Evolutionary conservation across 2,329 filamentous ascomycete genomes (phyloP).

Genomic region (Pseudogymnoascus sp.): DNA sequence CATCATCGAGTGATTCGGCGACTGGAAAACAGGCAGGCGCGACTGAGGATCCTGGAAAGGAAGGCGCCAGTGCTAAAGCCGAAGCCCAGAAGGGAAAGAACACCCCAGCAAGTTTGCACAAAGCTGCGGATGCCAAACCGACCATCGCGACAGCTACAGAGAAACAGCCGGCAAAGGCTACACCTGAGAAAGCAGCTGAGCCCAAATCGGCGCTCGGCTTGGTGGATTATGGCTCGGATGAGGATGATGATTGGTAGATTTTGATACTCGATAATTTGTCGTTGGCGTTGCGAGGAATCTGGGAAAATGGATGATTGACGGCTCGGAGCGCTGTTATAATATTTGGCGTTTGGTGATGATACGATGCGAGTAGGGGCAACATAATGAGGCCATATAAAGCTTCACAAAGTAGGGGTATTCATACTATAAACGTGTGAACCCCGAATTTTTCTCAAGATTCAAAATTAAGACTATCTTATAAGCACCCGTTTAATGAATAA

Average conservation of each 20-base stretch:
- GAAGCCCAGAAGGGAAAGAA: constrained; percentile 5
- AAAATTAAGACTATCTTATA: neutral
- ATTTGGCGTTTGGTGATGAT: neutral
- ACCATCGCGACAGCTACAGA: neutral
- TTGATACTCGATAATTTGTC: neutral
- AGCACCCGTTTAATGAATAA: neutral
- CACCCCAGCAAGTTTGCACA: neutral
- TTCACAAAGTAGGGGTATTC: constrained; percentile 2
- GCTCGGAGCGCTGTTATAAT: neutral
- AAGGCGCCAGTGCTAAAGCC: neutral
- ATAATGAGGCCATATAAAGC: constrained; percentile 2
- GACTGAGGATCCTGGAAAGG: neutral
- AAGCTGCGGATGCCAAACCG: neutral
- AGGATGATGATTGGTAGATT: constrained; percentile 34
- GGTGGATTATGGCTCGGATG: constrained; percentile 52
- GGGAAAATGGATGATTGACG: neutral
- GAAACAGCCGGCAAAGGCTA: neutral
- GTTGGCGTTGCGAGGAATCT: neutral
- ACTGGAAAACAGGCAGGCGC: neutral
- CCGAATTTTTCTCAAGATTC: neutral
- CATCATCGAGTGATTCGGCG: constrained; percentile 15
- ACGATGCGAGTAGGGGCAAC: neutral
- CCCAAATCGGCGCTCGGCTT: constrained; percentile 30
- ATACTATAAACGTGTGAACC: constrained; percentile 3
- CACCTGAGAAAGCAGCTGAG: neutral